A percentile compares a stretch with the other conserved stretches of the same genome.
phyloP scores from a whole-genome alignment of 768 basidiomycete genomes.

The Russula sp. region DNA sequence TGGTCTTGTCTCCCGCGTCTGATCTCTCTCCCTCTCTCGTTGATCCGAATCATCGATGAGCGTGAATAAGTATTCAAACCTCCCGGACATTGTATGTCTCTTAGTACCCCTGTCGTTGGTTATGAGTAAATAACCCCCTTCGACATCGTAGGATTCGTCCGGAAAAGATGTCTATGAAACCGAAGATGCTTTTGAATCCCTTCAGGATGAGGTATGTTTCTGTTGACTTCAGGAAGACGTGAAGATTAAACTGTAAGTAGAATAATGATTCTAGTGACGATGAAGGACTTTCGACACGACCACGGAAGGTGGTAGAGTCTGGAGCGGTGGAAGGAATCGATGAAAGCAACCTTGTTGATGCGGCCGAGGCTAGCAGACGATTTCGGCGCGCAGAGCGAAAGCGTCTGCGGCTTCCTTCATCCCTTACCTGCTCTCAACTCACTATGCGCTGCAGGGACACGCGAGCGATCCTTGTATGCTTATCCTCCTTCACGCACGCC shows the following conservation, averaged over 20 bases:
- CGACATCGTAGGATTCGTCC: constrained; percentile 56
- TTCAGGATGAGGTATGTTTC: constrained; percentile 44
- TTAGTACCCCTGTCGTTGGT: neutral
- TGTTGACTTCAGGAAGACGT: neutral
- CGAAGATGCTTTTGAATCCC: constrained; percentile 59
- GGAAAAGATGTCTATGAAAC: constrained; percentile 92
- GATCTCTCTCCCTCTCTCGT: neutral
- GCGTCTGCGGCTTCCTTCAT: constrained; percentile 26
- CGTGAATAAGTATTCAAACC: constrained; percentile 69
- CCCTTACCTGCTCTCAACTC: neutral
- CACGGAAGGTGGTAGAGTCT: constrained; percentile 35
- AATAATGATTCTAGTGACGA: constrained; percentile 67
- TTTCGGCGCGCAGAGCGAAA: constrained; percentile 68
- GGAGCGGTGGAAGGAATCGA: constrained; percentile 62
- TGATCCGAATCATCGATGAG: constrained; percentile 5
- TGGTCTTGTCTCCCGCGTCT: neutral
- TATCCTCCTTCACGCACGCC: constrained; percentile 64
- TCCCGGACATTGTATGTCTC: constrained; percentile 80
- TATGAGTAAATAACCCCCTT: neutral
- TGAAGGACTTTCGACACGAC: constrained; percentile 41
- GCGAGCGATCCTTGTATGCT: constrained; percentile 46
- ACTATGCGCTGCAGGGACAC: constrained; percentile 37
- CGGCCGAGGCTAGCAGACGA: constrained; percentile 60
- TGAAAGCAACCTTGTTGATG: constrained; percentile 49
- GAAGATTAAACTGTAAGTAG: constrained; percentile 4